Base-by-base conservation (phyloP, 345 rosid genomes). In the Pistacia vera region DNA sequence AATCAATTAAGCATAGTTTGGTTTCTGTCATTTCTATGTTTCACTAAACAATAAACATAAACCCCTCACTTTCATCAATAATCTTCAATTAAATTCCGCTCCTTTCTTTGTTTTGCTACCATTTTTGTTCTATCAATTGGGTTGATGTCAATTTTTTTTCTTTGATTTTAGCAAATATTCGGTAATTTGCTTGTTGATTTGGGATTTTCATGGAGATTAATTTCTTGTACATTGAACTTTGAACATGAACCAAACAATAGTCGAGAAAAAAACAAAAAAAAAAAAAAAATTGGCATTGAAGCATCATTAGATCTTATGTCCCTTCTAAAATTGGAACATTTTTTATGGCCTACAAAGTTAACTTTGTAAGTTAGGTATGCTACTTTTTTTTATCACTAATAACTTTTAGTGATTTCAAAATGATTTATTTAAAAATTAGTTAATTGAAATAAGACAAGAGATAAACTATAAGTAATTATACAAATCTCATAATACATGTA, bases 1-100 rank as follows among this genome's bases (percentile, higher is more conserved):
- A 66, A 49, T 49, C 35, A 67, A 66, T 17, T 3, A 33, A 30
- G 48, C 7, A 66, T 46, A 20, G 77, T 73, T 67, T 67, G 69
- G 81, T 41, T 3, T 30, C 2, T 30, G 33, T 30, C 33, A 30
- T 30, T 30, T 30, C 2, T 54, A 20, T 67, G 25, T 59, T 54
- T 62, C 2, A 73, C 18, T 28, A 30, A 30, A 72, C 22, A 22
- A 22, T 36, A 14, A 57, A 72, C 35, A 35, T 3, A 17, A 63
- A 58, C 68, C 63, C 68, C 63, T 65, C 2, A 52, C 59, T 38
- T 41, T 41, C 17, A 13, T 67, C 46, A 41, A 17, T 48, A 5
- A 41, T 41, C 9, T 41, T 7, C 8, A 1, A 41, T 41, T 41
- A 41, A 41, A 1, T 5, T 41, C 7, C 44, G 6, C 44, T 41